Percentiles rank a stretch among this genome's conserved stretches.
These are phyloP conservation scores for Pichia gijzeniarum DNA, from an alignment of 805 yeast species.

Conservation along the genomic window DNA sequence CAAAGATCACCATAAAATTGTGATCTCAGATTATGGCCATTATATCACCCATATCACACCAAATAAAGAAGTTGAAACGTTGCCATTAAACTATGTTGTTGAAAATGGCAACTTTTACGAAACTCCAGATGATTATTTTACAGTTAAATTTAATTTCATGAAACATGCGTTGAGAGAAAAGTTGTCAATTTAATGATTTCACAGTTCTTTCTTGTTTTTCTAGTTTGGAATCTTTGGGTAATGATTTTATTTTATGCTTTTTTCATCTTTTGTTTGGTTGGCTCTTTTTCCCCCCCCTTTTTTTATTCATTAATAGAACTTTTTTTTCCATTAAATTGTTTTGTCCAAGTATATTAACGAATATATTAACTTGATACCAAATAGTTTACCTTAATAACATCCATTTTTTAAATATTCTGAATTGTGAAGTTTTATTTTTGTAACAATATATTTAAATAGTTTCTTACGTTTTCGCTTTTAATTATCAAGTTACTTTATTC, in stretches of 20 bases:
- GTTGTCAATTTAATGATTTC: constrained; percentile 17
- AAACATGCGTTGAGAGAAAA: constrained; percentile 56
- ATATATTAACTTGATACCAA: too few relatives aligned
- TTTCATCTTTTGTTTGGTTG: not conserved
- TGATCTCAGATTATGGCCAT: constrained; percentile 69
- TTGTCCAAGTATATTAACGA: too few relatives aligned
- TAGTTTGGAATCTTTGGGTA: not conserved
- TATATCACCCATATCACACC: constrained; percentile 80
- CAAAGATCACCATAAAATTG: constrained; percentile 87
- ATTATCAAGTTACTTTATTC: too few relatives aligned
- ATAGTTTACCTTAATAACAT: too few relatives aligned
- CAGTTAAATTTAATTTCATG: constrained; percentile 48
- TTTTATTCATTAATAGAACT: not conserved
- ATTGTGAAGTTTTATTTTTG: too few relatives aligned
- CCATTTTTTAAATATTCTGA: too few relatives aligned
- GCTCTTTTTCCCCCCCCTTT: not conserved
- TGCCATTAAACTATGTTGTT: constrained; percentile 45
- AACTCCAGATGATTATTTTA: constrained; percentile 40
- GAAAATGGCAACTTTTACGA: constrained; percentile 36
- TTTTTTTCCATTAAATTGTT: too few relatives aligned
- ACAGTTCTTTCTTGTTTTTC: not conserved
- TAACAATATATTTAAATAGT: too few relatives aligned
- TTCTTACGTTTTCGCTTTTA: too few relatives aligned
- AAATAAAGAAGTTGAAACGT: constrained; percentile 61
- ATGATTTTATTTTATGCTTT: not conserved